Evolutionary conservation across 2,329 filamentous ascomycete species (phyloP).

Genomic region (Penicillium sp.): DNA sequence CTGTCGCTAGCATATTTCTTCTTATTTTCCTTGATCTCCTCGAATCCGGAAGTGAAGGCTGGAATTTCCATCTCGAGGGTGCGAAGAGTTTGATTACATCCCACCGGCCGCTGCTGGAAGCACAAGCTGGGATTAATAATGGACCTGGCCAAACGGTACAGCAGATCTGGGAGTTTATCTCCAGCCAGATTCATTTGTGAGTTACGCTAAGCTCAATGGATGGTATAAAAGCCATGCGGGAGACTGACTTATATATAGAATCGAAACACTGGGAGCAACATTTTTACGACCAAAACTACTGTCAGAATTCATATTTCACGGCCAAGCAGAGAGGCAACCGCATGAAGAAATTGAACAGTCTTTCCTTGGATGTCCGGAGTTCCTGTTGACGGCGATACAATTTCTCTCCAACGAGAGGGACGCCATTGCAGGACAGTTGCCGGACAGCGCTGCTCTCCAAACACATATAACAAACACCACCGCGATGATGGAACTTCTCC

Average conservation of each 20-base stretch:
- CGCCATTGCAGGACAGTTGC: slow-evolving; percentile 9
- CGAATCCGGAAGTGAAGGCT: slow-evolving; percentile 28
- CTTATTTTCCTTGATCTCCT: slow-evolving; percentile 28
- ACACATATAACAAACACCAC: slow-evolving; percentile 10
- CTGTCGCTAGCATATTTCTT: slow-evolving; percentile 30
- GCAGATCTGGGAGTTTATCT: slow-evolving; percentile 25
- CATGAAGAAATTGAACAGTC: slow-evolving; percentile 27
- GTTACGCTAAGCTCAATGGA: background rate
- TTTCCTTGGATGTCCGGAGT: slow-evolving; percentile 32
- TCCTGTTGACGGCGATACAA: slow-evolving; percentile 25
- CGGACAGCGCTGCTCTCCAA: background rate
- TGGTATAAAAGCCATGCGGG: background rate
- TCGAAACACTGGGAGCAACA: slow-evolving; percentile 28
- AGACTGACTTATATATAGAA: slow-evolving; percentile 16
- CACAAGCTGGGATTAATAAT: slow-evolving; percentile 9
- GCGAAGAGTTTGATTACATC: slow-evolving; percentile 24
- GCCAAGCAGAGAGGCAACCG: slow-evolving; percentile 9
- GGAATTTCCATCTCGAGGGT: slow-evolving; percentile 29
- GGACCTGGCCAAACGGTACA: slow-evolving; percentile 24
- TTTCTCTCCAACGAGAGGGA: slow-evolving; percentile 24
- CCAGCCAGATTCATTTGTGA: slow-evolving; percentile 26
- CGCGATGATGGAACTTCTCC: slow-evolving; percentile 15
- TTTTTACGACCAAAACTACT: slow-evolving; percentile 28
- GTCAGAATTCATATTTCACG: slow-evolving; percentile 17
- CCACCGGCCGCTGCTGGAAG: slow-evolving; percentile 5